Conservation (phyloP, 2,329 filamentous ascomycete genomes). For the Botrytis cinerea region DNA sequence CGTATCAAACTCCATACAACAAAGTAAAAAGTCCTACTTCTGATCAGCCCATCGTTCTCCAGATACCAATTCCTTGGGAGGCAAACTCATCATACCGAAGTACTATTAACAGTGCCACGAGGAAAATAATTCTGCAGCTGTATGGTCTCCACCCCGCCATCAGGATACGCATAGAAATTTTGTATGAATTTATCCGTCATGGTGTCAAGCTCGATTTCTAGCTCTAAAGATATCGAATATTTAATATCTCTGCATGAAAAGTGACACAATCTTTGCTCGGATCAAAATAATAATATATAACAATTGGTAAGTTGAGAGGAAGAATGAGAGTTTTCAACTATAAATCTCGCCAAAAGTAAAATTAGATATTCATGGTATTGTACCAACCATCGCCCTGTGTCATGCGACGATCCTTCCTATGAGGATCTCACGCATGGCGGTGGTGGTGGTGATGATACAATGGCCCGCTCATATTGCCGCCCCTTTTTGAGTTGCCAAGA, state of each 20-base stretch:
- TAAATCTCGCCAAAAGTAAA: background rate
- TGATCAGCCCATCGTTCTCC: background rate
- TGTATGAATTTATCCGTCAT: conserved; percentile 14
- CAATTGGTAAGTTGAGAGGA: background rate
- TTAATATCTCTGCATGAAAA: conserved; percentile 79
- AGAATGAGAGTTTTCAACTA: too few species aligned
- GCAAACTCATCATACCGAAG: background rate
- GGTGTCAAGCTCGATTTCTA: conserved; percentile 50
- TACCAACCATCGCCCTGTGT: background rate
- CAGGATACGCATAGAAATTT: background rate
- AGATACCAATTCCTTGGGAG: background rate
- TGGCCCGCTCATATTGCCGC: background rate
- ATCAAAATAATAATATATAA: background rate
- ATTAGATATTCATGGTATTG: background rate
- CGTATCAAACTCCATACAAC: conserved; percentile 5
- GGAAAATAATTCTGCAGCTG: background rate
- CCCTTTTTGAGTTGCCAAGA: background rate
- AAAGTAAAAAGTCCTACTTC: background rate
- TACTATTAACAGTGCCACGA: conserved; percentile 2
- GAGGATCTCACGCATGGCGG: background rate
- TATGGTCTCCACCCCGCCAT: conserved; percentile 11
- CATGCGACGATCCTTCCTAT: background rate
- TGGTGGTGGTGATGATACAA: background rate
- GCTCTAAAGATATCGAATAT: conserved; percentile 67
- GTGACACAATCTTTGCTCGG: background rate